Evolutionary conservation across 805 yeast genomes (phyloP), one percentile per base, ranked within the genome.

Genomic region (Trichomonascus vanleenenianus): DNA sequence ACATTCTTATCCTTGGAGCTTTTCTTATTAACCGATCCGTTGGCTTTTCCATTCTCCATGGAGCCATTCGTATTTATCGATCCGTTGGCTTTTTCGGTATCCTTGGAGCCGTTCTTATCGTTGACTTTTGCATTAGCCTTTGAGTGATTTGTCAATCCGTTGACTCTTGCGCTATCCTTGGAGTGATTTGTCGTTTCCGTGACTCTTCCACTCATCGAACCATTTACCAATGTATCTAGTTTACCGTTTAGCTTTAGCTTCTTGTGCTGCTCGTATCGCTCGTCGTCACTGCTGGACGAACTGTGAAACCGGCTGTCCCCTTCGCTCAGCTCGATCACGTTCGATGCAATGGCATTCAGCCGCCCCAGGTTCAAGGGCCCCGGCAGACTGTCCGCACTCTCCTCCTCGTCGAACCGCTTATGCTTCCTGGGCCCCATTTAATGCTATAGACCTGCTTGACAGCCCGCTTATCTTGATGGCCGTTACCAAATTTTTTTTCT

Each of bases 331-430:
- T 30, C 41, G 10, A 12, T 36, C 2, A 12, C 27, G 11, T 43
- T 38, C 30, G 39, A 14, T 30, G 32, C 43, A 20, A 51, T 37
- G 12, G 39, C 46, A 19, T 42, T 32, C 18, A 51, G 42, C 9
- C 54, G 42, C 3, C 36, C 44, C 20, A 51, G n/a, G 20, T 38
- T 36, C 39, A 51, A 40, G 12, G 54, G 54, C 9, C 54, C 54
- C 11, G 48, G 50, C 2, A 42, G 25, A 9, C 18, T 9, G 3
- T 7, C 32, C n/a, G 25, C 30, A 5, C 11, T 15, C 12, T 37
- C 39, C 38, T 40, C 34, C 30, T 32, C 18, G 25, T 15, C 12
- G 30, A 11, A 12, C 40, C 32, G 16, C 15, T 45, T 30, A 27
- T 16, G 39, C 27, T 30, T 16, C 27, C 27, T 22, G 7, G 8